Percentiles rank a stretch among this genome's conserved stretches.
phyloP scores from a whole-genome alignment of 192 early-diverging fungal genomes.

The Coemansia sp. region DNA sequence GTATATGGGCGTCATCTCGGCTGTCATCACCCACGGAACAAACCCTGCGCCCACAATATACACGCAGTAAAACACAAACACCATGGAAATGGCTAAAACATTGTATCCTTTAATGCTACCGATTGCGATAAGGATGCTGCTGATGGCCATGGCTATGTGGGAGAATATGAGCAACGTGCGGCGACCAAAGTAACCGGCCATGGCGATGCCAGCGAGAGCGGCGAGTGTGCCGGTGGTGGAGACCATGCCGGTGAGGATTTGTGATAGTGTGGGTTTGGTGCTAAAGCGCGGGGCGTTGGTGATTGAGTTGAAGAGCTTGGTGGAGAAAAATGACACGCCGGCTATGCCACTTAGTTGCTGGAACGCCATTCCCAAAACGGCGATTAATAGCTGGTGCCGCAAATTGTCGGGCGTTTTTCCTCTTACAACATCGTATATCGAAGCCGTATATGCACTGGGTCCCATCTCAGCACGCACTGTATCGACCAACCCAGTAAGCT shows the following conservation, averaged over 20 bases:
- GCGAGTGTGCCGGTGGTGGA: slow-evolving; percentile 21
- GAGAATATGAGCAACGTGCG: slow-evolving; percentile 65
- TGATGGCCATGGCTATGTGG: slow-evolving; percentile 58
- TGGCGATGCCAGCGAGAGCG: slow-evolving; percentile 25
- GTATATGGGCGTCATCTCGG: slow-evolving; percentile 73
- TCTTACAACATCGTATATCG: slow-evolving; percentile 55
- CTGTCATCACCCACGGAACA: slow-evolving; percentile 73
- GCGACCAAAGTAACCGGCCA: slow-evolving; percentile 71
- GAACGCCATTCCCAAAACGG: slow-evolving; percentile 59
- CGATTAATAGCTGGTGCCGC: slow-evolving; percentile 59
- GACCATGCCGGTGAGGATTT: slow-evolving; percentile 31
- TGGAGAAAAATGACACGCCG: slow-evolving; percentile 76
- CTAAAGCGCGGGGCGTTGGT: slow-evolving; percentile 14
- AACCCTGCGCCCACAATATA: slow-evolving; percentile 77
- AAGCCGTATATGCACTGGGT: slow-evolving; percentile 12
- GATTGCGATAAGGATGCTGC: slow-evolving; percentile 59
- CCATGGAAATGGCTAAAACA: slow-evolving; percentile 56
- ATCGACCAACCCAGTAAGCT: slow-evolving; percentile 58
- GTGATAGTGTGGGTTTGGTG: slow-evolving; percentile 27
- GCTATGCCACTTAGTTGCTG: slow-evolving; percentile 84
- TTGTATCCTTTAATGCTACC: slow-evolving; percentile 53
- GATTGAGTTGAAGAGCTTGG: slow-evolving; percentile 62
- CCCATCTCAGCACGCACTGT: slow-evolving; percentile 27
- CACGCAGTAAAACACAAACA: slow-evolving; percentile 66
- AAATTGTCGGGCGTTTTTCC: slow-evolving; percentile 57